phyloP scores from a whole-genome alignment of 148 eudicot species.

The Silene latifolia region DNA sequence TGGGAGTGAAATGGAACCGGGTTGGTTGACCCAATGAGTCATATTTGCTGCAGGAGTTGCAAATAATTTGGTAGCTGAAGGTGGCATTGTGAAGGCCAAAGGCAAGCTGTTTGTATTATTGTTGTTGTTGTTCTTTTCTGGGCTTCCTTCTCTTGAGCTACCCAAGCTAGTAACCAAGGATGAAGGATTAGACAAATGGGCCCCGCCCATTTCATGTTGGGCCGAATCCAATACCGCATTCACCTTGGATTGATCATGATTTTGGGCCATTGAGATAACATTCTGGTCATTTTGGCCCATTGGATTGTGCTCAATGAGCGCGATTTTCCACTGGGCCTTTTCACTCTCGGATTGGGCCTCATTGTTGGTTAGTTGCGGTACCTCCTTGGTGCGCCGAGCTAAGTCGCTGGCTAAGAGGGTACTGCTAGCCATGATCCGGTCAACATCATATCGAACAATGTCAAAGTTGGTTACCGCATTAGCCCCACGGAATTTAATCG shows the following conservation, averaged over 20 bases:
- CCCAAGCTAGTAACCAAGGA: conserved; percentile 48
- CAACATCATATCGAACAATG: conserved; percentile 73
- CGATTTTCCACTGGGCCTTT: conserved; percentile 43
- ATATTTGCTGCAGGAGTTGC: conserved; percentile 24
- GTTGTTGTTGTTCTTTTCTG: conserved; percentile 38
- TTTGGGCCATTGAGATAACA: conserved; percentile 24
- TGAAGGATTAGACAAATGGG: conserved; percentile 39
- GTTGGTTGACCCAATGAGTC: conserved; percentile 43
- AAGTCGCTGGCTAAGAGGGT: conserved; percentile 70
- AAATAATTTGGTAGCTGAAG: conserved; percentile 37
- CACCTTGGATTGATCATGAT: conserved; percentile 16
- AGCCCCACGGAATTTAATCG: conserved; percentile 78
- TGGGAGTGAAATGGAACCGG: conserved; percentile 36
- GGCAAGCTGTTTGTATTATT: conserved; percentile 33
- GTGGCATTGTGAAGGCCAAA: conserved; percentile 43
- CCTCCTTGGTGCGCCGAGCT: conserved; percentile 60
- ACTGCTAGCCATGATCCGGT: conserved; percentile 75
- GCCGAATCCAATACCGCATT: conserved; percentile 16
- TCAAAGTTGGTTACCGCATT: conserved; percentile 88
- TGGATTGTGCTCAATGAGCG: conserved; percentile 22
- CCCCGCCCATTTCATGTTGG: conserved; percentile 30
- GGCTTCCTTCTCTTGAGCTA: conserved; percentile 64
- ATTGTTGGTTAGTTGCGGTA: conserved; percentile 9
- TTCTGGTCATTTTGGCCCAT: conserved; percentile 20
- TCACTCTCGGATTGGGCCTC: conserved; percentile 6